Conservation (phyloP, 2,329 filamentous ascomycete species). For the Fusarium armeniacum region DNA sequence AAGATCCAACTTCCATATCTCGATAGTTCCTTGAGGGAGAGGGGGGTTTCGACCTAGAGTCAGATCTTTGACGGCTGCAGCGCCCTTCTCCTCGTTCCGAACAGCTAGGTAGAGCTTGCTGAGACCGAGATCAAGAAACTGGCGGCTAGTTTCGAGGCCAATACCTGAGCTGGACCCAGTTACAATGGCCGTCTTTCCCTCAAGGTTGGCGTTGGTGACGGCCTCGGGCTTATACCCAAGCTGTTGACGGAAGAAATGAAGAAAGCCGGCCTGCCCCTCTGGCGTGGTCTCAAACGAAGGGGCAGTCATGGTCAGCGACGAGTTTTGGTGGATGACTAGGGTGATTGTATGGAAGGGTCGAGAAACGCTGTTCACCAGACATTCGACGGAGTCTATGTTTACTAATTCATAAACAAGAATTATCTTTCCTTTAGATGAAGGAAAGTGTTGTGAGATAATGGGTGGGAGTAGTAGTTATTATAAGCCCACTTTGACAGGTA, state of each 20-base stretch:
- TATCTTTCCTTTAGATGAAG: too few relatives aligned
- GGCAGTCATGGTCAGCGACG: not conserved
- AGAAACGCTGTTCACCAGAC: too few relatives aligned
- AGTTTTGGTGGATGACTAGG: too few relatives aligned
- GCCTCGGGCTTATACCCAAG: not conserved
- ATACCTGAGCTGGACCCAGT: conserved; percentile 1
- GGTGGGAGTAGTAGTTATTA: too few relatives aligned
- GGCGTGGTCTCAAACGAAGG: not conserved
- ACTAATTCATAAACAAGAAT: too few relatives aligned
- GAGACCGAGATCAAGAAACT: conserved; percentile 39
- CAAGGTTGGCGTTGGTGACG: not conserved
- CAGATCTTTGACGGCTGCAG: conserved; percentile 40
- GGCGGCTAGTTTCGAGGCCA: conserved; percentile 2
- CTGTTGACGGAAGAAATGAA: not conserved
- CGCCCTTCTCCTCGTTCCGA: conserved; percentile 52
- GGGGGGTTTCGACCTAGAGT: conserved; percentile 19
- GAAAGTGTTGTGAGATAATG: too few relatives aligned
- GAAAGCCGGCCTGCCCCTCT: not conserved
- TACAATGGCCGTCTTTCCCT: not conserved
- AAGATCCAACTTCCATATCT: conserved; percentile 37
- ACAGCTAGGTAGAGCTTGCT: conserved; percentile 59
- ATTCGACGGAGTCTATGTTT: too few relatives aligned
- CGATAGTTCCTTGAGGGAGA: conserved; percentile 7
- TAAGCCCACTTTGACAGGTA: too few relatives aligned
- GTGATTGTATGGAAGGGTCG: too few relatives aligned